Base-by-base conservation (phyloP, 805 yeast species). In the Starmera caribaea region DNA sequence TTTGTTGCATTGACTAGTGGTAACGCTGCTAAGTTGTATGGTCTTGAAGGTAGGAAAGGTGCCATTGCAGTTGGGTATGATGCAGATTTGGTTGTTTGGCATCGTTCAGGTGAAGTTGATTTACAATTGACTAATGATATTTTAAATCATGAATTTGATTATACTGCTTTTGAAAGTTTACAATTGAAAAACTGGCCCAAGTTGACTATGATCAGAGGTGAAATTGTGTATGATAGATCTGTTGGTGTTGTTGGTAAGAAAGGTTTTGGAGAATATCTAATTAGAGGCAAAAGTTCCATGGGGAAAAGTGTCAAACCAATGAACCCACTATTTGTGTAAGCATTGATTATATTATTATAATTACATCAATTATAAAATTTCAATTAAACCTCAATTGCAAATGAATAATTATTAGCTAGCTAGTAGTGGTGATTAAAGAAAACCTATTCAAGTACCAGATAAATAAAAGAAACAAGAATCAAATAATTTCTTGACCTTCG, bases 51-150 rank as follows among this genome's bases (percentile, higher is more conserved):
- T 14, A 48, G 42, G 38, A 69, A 69, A 44, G 76, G 76, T 4
- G 52, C 63, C 8, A 54, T 70, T 29, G 63, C 62, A 13, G 65
- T 69, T 15, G 76, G 76, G 3, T 55, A 55, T 42, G 76, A 70
- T 53, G 76, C 75, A 6, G 76, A 70, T 45, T 37, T 70, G 15
- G 67, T 65, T 3, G 59, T 70, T 21, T 70, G 76, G 75, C 67
- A 70, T 49, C 71, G 73, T 14, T 49, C 55, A 37, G 58, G 53
- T 13, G 34, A 51, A 32, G 49, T 62, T 50, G 39, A 45, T 3
- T 60, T 57, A 37, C 32, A 35, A 0, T 39, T 61, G 28, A 49
- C 40, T 28, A 64, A 64, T 40, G 49, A 40, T 2, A 53, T 58
- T 57, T 41, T 65, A 12, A 59, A 61, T 41, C 68, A 64, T 42